Base-by-base conservation (phyloP, 2,329 filamentous ascomycete genomes). In the Aspergillus neotritici region DNA sequence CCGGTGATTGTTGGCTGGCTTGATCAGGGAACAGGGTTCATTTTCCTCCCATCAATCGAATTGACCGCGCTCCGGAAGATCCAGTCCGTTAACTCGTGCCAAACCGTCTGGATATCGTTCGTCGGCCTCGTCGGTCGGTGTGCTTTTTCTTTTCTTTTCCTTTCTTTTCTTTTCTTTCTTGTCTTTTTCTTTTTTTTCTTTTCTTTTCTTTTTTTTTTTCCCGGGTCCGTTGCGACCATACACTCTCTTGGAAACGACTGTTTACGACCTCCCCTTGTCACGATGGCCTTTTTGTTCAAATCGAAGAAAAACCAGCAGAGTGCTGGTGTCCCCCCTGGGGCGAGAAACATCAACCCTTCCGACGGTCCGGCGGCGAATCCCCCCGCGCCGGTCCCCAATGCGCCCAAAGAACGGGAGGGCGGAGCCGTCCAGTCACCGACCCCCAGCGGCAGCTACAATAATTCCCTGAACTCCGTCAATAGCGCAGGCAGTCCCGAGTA, bases 281-380 rank as follows among this genome's bases (percentile, higher is more conserved):
- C 66, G 67, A 89, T 89, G 85, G 82, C 85, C 54, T 89, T 89
- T 67, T 76, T 89, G 49, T 89, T 89, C 74, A 87, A 87, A 67
- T 86, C 83, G 44, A 89, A 88, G 70, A 88, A 87, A 69, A 77
- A 79, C 61, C 82, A 84, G 65, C 78, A 81, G 45, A 52, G 56
- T 52, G 67, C 69, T 32, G 50, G 54, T 14, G 68, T 79, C 28
- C 76, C 78, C 34, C 65, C 75, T n/a, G 74, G 75, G 40, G 71
- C 73, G 15, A 70, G 78, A 56, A 77, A 79, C 46, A 71, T 79
- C 41, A 70, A 75, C 47, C 78, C 75, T 14, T 76, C 78, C 35
- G 76, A 80, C 60, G 79, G 72, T 35, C 59, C 67, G 32, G 53
- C 70, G 33, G 59, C 62, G 6, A 48, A 50, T 37, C 64, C 70